Conservation (phyloP, 495 filamentous ascomycete genomes). For the Cetradonia linearis region DNA sequence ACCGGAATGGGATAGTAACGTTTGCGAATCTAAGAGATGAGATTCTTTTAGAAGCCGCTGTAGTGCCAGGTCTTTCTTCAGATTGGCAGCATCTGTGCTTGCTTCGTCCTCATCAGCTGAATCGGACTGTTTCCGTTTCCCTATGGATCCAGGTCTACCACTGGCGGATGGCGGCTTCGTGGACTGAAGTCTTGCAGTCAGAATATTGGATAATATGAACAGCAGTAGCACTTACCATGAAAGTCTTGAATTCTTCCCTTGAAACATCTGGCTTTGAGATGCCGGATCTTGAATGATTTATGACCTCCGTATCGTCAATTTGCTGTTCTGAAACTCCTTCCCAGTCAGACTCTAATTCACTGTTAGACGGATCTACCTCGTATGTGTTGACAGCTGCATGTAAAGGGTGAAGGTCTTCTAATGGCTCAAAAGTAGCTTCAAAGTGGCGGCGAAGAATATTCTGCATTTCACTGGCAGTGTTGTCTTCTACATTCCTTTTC, state of each 20-base stretch:
- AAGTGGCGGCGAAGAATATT: slow-evolving; percentile 71
- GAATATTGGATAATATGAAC: neutral
- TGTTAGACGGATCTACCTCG: slow-evolving; percentile 19
- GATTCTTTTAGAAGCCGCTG: slow-evolving; percentile 86
- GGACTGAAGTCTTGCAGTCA: slow-evolving; percentile 26
- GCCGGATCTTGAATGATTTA: slow-evolving; percentile 47
- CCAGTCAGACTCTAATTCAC: slow-evolving; percentile 46
- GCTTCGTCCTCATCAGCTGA: slow-evolving; percentile 40
- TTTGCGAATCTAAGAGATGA: slow-evolving; percentile 66
- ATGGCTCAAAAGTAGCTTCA: slow-evolving; percentile 73
- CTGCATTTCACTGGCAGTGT: slow-evolving; percentile 28
- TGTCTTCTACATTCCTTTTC: no score
- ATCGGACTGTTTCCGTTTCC: slow-evolving; percentile 30
- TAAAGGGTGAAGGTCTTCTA: slow-evolving; percentile 34
- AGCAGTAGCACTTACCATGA: slow-evolving; percentile 48
- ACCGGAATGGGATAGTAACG: slow-evolving; percentile 51
- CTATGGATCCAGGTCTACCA: slow-evolving; percentile 26
- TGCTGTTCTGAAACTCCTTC: slow-evolving; percentile 48
- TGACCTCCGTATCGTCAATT: slow-evolving; percentile 45
- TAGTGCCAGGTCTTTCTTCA: slow-evolving; percentile 87
- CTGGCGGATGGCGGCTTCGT: slow-evolving; percentile 43
- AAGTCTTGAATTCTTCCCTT: slow-evolving; percentile 64
- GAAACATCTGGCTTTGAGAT: slow-evolving; percentile 37
- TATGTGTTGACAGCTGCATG: slow-evolving; percentile 3
- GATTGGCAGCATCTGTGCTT: slow-evolving; percentile 46